Conservation (phyloP, 2,329 filamentous ascomycete genomes). For the Arthrobotrys sphaeroides region DNA sequence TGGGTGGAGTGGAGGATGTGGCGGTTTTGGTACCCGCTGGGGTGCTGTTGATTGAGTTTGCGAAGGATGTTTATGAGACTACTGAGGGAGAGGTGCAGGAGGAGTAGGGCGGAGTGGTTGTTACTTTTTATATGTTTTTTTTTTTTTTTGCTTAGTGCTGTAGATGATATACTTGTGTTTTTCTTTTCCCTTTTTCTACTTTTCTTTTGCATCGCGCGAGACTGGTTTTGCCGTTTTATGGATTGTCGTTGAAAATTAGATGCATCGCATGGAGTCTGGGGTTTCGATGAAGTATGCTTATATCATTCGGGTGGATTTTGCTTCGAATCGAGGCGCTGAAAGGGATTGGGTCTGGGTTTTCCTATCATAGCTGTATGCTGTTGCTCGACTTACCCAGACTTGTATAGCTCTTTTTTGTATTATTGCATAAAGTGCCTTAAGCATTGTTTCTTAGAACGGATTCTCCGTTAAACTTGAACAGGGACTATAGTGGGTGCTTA, state of each 20-base stretch:
- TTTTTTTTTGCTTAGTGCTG: not conserved
- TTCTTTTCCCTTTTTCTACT: not conserved
- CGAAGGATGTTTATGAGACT: slow-evolving; percentile 50
- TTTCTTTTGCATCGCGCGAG: not conserved
- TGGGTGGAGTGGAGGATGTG: slow-evolving; percentile 44
- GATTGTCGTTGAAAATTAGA: too few relatives aligned
- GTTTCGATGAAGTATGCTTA: too few relatives aligned
- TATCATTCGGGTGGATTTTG: too few relatives aligned
- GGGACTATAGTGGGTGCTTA: too few relatives aligned
- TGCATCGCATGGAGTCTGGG: not conserved
- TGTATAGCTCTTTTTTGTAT: too few relatives aligned
- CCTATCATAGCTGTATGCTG: too few relatives aligned
- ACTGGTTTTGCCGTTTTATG: not conserved
- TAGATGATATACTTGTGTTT: not conserved
- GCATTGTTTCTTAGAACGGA: too few relatives aligned
- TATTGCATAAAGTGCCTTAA: too few relatives aligned
- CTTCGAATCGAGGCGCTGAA: too few relatives aligned
- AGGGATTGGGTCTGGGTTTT: too few relatives aligned
- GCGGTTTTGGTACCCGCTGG: slow-evolving; percentile 38
- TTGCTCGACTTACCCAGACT: too few relatives aligned
- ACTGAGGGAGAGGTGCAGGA: not conserved
- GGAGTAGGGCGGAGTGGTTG: not conserved
- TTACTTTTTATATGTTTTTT: not conserved
- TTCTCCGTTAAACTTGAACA: too few relatives aligned
- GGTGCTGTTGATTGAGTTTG: slow-evolving; percentile 40